Percentiles rank a stretch among this genome's conserved stretches.
These are phyloP conservation scores for Akanthomyces muscarius DNA, from an alignment of 2,329 filamentous ascomycete species.

Conservation along the genomic window DNA sequence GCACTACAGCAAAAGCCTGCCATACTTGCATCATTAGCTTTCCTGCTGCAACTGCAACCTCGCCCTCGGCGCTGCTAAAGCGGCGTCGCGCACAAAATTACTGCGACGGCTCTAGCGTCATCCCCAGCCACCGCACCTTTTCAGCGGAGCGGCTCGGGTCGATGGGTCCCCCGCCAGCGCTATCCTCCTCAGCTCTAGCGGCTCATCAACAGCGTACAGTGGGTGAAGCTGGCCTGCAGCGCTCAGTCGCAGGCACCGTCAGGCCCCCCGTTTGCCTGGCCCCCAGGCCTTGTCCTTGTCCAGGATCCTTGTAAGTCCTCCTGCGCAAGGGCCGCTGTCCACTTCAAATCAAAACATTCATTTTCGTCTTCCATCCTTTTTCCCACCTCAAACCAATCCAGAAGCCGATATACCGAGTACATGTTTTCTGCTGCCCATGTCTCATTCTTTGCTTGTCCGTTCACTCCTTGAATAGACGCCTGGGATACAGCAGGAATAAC, in stretches of 20 bases:
- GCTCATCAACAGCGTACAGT: background rate
- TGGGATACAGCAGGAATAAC: background rate
- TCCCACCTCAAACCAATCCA: background rate
- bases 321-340: conserved; percentile 9
- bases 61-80: background rate
- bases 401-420: background rate
- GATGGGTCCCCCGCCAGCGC: conserved; percentile 9
- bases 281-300: background rate
- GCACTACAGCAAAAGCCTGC: background rate
- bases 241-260: background rate
- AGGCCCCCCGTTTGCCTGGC: background rate
- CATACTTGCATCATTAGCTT: background rate
- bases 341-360: conserved; percentile 16
- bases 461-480: background rate
- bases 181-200: background rate
- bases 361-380: background rate
- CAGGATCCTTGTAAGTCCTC: conserved; percentile 12
- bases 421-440: background rate
- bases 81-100: conserved; percentile 13
- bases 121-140: conserved; percentile 19
- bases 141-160: conserved; percentile 18
- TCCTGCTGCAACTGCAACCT: background rate
- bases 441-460: background rate
- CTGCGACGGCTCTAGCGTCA: conserved; percentile 9
- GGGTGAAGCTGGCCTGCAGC: background rate